phyloP scores from a whole-genome alignment of 2,329 filamentous ascomycete species.

The Lecanoromycetidae sp. region DNA sequence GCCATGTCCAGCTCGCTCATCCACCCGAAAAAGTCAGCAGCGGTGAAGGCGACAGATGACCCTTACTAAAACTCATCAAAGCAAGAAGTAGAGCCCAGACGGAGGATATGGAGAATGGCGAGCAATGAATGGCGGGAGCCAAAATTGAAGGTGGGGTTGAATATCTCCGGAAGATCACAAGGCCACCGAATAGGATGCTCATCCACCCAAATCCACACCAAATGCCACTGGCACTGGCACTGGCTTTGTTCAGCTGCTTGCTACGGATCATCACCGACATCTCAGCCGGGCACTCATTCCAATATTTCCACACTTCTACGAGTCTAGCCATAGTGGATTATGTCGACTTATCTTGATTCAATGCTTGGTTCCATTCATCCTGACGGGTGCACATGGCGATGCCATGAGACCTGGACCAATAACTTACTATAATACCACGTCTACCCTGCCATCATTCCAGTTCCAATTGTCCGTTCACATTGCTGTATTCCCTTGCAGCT shows the following conservation, averaged over 20 bases:
- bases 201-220: too few relatives aligned
- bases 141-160: neutral
- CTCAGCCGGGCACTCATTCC: too few relatives aligned
- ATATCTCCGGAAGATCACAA: conserved; percentile 2
- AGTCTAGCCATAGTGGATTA: too few relatives aligned
- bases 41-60: neutral
- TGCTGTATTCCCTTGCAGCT: conserved; percentile 1
- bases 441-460: neutral
- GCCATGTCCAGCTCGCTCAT: too few relatives aligned
- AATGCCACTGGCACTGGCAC: too few relatives aligned
- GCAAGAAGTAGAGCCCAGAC: neutral
- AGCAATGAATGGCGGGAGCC: conserved; percentile 10
- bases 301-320: too few relatives aligned
- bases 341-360: conserved; percentile 1
- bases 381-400: conserved; percentile 7
- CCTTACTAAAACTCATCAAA: neutral
- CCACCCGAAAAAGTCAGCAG: neutral
- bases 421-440: conserved; percentile 6
- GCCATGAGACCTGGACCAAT: conserved; percentile 3
- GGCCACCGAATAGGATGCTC: conserved; percentile 7
- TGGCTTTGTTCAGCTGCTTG: conserved; percentile 7
- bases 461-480: conserved; percentile 4
- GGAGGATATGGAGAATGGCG: neutral
- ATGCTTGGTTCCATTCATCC: neutral
- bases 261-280: conserved; percentile 11